Conservation (phyloP, 257 asterid genomes). For the Solanum paucissectum region DNA sequence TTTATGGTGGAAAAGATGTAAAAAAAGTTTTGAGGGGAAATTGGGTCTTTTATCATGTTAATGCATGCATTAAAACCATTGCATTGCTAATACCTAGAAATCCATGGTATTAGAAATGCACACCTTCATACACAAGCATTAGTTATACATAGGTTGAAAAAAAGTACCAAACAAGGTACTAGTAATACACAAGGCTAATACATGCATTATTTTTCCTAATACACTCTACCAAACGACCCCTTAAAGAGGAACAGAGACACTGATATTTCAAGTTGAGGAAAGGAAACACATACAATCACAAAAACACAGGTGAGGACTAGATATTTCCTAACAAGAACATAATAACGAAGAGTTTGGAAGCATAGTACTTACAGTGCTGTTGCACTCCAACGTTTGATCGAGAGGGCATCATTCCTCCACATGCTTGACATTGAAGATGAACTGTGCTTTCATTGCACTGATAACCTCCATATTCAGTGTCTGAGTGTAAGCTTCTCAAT, state of each 20-base stretch:
- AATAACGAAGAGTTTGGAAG: not conserved
- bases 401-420: conserved; percentile 96
- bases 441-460: conserved; percentile 63
- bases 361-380: conserved; percentile 59
- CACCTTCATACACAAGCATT: no score
- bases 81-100: no score
- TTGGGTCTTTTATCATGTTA: no score
- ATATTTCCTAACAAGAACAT: not conserved
- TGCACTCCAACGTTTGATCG: conserved; percentile 47
- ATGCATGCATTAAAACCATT: no score
- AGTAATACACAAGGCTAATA: no score
- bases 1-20: no score
- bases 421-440: conserved; percentile 86
- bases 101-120: no score
- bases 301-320: not conserved
- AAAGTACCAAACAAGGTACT: no score
- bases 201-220: no score
- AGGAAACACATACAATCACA: not conserved
- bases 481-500: conserved; percentile 27
- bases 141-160: no score
- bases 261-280: not conserved
- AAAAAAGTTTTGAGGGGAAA: no score
- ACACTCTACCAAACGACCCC: no score
- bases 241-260: not conserved
- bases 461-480: conserved; percentile 51